Evolutionary conservation across 805 yeast genomes (phyloP), one percentile per base, ranked within the genome.

Genomic region (Kuraishia ogatae): DNA sequence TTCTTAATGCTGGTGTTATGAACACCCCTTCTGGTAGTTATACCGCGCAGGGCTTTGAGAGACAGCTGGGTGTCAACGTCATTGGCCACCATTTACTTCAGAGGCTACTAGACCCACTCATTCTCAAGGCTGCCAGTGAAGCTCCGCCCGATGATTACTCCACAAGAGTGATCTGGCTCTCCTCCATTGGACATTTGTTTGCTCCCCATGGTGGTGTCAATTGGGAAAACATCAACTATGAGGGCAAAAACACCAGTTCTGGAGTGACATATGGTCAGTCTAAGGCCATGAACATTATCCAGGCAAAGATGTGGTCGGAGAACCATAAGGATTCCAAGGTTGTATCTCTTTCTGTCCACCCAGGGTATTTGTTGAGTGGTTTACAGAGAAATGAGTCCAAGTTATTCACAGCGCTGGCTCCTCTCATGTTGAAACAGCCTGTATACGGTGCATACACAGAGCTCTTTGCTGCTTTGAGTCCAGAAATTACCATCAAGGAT

Each of bases 1-100:
- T 77, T 35, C 71, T 73, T 58, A 78, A 77, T 60, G 80, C 80
- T 11, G 79, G 79, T 39, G 71, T 78, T 2, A 73, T 74, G 76
- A 56, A 54, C 10, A 74, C 75, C 2, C 74, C 78, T 2, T 52
- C 51, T 24, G 74, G 70, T 0, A 58, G 72, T 8, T 57, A 55
- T 35, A 71, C 82, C 3, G 62, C 53, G 11, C 81, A 80, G 63
- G 81, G 79, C 8, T 71, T 66, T 55, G 83, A 80, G 53, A 54
- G 67, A 43, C 78, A 75, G 54, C 63, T 77, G 48, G 83, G 80
- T 10, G 72, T 75, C 20, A 80, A 80, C 61, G 71, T 62, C 20
- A 58, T 80, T 17, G 83, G 77, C 1, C 77, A 79, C 26, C 76
- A 70, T 53, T 61, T 77, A n/a, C 63, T 80, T 21, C 74, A 77